phyloP scores from a whole-genome alignment of 164 flowering plant genomes.

The Sextonia rubra region DNA sequence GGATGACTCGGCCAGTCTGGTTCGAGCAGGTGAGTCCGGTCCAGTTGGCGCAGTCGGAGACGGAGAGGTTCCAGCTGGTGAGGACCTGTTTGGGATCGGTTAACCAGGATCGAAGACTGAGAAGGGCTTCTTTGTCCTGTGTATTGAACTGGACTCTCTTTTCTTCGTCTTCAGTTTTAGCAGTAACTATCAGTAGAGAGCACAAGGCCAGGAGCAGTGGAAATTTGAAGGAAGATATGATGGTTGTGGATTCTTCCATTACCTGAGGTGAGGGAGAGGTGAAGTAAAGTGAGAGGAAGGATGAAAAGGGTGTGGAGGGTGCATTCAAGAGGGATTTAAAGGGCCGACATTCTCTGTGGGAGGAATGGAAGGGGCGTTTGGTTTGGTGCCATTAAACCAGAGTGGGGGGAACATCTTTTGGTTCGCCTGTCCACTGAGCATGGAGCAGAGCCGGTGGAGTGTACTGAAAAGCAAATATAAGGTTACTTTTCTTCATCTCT shows the following conservation, averaged over 20 bases:
- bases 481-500: too few species aligned
- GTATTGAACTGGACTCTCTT: constrained; percentile 21
- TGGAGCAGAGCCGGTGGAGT: background rate
- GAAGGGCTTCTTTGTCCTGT: constrained; percentile 46
- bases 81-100: constrained; percentile 38
- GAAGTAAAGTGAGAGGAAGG: background rate
- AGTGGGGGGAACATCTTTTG: background rate
- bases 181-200: background rate
- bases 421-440: background rate
- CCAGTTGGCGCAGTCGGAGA: constrained; percentile 50
- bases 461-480: background rate
- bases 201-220: background rate
- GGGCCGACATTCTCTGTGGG: background rate
- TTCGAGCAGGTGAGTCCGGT: constrained; percentile 56
- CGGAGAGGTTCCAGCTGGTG: constrained; percentile 39
- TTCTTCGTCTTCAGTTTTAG: background rate
- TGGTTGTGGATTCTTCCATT: background rate
- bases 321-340: background rate
- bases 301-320: background rate
- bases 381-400: constrained; percentile 1
- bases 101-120: constrained; percentile 44
- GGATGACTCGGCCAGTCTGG: constrained; percentile 44
- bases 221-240: background rate
- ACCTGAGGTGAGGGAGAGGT: background rate
- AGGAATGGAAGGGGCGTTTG: background rate